Base-by-base conservation (phyloP, 345 rosid genomes). In the Camelina neglecta region DNA sequence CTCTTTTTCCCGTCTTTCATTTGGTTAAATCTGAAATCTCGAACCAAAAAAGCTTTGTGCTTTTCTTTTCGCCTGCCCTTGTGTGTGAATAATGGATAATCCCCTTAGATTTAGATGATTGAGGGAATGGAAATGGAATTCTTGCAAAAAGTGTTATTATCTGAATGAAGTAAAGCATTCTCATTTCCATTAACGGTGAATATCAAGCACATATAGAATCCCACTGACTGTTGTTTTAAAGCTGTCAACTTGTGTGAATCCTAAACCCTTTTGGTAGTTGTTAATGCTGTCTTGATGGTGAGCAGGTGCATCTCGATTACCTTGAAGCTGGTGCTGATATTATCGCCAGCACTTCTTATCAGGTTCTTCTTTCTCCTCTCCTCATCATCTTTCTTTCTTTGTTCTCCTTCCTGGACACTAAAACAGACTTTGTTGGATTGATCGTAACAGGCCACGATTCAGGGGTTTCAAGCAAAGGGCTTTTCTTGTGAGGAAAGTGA, bases 301-400 rank as follows among this genome's bases (percentile, higher is more conserved):
- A 42, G 67, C 84, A 90, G 96, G 93, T 87, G 55, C 93, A 88
- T 85, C 87, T 88, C 29, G 88, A 88, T 76, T 90, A 88, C 82
- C 93, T 90, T 23, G 92, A 90, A 88, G 89, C 93, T 77, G 96
- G 93, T 72, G 93, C 96, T 58, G 96, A 90, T 87, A 84, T 90
- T 74, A 83, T 88, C 48, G 72, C 85, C 75, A 85, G 90, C 16
- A 83, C 93, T 16, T 88, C 93, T 35, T 90, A 90, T 78, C 96
- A 88, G 93, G 96, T 86, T 65, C 2, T 63, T 44, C n/a, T 13
- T 0, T 38, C 39, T 11, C 24, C 11, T 36, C 23, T 24, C 31
- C 8, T 51, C 23, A 7, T 24, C 31, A 8, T 51, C 61, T 13
- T 35, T 58, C 45, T 7, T 24, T 38, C 58, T 56, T 10, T 42